Evolutionary conservation across 2,329 filamentous ascomycete genomes (phyloP), one percentile per base, ranked within the genome.

Genomic region (Phymatotrichopsis omnivora): DNA sequence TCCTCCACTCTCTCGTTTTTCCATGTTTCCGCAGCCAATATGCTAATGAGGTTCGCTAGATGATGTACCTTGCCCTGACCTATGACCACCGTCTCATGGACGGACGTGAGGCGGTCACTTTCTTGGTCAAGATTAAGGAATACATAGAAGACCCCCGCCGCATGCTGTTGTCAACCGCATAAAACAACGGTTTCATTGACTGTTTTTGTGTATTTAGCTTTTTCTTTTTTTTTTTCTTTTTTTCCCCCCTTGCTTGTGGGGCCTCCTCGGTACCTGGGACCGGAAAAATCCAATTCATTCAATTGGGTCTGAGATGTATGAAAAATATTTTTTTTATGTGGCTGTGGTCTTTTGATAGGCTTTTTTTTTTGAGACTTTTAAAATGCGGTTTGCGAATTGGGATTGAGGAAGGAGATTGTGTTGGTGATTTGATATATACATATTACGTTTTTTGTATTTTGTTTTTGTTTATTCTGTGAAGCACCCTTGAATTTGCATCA

Each of bases 51-150:
- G 14, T 20, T 40, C 40, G 27, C 22, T 51, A 75, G 68, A 96
- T 98, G 86, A 98, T 98, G 91, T 96, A 94, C 66, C 76, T 98
- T 55, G 91, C 91, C 31, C 74, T 98, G 49, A 98, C 91, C 11
- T 98, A 98, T 63, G 91, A 98, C 64, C 91, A 98, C 69, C 83
- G 91, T 62, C 76, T 98, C 38, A 73, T 98, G 19, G 91, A 96
- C 64, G 91, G 91, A 39, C 78, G 89, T 63, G 89, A 96, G 69
- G 91, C 89, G 35, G 86, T 94, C 30, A 91, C 89, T 52, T 96
- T 96, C 74, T 72, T 96, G 57, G 82, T 96, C 51, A 94, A 93
- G 76, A 72, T 98, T 61, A 96, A 96, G 77, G 85, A 95, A 65
- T 94, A 83, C 63, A 93, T 96, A 58, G 89, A 96, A 70, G 91